phyloP scores from a whole-genome alignment of 345 rosid genomes.

The Eucalyptus caleyi region DNA sequence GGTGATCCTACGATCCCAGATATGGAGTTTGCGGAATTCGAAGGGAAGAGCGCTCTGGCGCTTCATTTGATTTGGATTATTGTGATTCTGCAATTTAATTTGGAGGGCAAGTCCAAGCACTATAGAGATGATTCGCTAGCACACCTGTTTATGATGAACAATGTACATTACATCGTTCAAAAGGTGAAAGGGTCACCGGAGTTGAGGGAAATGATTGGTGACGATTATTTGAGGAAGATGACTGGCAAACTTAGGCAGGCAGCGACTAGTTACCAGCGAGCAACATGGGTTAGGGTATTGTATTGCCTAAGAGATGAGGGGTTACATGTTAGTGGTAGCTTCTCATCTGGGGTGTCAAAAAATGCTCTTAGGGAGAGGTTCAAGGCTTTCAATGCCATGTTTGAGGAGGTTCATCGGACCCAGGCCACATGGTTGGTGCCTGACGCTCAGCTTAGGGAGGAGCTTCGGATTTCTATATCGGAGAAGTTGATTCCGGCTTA shows the following conservation, averaged over 20 bases:
- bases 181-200: constrained; percentile 78
- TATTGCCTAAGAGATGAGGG: constrained; percentile 87
- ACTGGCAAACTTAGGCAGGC: constrained; percentile 70
- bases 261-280: constrained; percentile 74
- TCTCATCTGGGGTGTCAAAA: constrained; percentile 82
- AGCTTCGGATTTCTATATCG: constrained; percentile 74
- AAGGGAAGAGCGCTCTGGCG: constrained; percentile 56
- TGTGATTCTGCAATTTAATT: constrained; percentile 75
- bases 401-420: constrained; percentile 84
- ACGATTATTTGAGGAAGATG: constrained; percentile 61
- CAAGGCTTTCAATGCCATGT: constrained; percentile 77
- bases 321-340: constrained; percentile 71
- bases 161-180: constrained; percentile 82
- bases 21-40: constrained; percentile 70
- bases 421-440: constrained; percentile 80
- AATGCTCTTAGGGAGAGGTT: constrained; percentile 82
- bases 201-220: constrained; percentile 85
- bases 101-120: constrained; percentile 74
- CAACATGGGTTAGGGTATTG: constrained; percentile 77
- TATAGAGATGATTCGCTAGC: constrained; percentile 62
- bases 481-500: constrained; percentile 89
- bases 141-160: constrained; percentile 87
- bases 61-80: constrained; percentile 90
- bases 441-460: constrained; percentile 79
- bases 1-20: constrained; percentile 62